Evolutionary conservation across 805 yeast species (phyloP), one percentile per base, ranked within the genome.

Genomic region (Ogataea pignaliae): DNA sequence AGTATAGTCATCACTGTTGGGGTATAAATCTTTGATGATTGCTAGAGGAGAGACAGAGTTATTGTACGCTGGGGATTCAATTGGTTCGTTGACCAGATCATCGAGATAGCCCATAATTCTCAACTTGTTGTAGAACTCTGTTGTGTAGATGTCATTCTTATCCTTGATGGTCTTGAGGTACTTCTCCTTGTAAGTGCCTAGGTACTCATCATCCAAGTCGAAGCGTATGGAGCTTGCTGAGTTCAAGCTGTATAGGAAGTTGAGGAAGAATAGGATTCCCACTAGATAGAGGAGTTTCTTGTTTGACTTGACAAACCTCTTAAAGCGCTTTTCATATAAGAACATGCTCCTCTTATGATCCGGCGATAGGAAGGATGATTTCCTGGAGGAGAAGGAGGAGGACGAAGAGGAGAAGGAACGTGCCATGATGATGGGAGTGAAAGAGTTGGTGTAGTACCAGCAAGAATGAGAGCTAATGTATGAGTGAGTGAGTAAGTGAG

Each of bases 101-200:
- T 63, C 67, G 9, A 63, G 34, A 34, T 45, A 51, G n/a, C 59
- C 55, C 52, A 62, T 52, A 3, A 57, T 34, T 28, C 48, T 48
- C 42, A 63, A 50, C 39, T 60, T 62, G 13, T 53, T 39, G 39
- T 55, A 60, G 29, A 61, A 60, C 5, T 56, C 57, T 13, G 57
- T 57, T 10, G 61, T 47, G 39, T 59, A 52, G 3, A 60, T 33
- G 29, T 59, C 56, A 26, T 53, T 49, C n/a, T 44, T 42, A 37
- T 46, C 44, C 15, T 43, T 50, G 36, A 61, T 46, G 1, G 56
- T 47, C 17, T 45, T 49, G 3, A 62, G 35, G 38, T 52, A 61
- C 44, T 60, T 62, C 29, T 60, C 63, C 38, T 52, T 57, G 37
- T 53, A 62, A 1, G 66, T 61, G 6, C 65, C 66, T n/a, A 54